Base-by-base conservation (phyloP, 2,329 filamentous ascomycete species). In the Aspergillus intermedius region DNA sequence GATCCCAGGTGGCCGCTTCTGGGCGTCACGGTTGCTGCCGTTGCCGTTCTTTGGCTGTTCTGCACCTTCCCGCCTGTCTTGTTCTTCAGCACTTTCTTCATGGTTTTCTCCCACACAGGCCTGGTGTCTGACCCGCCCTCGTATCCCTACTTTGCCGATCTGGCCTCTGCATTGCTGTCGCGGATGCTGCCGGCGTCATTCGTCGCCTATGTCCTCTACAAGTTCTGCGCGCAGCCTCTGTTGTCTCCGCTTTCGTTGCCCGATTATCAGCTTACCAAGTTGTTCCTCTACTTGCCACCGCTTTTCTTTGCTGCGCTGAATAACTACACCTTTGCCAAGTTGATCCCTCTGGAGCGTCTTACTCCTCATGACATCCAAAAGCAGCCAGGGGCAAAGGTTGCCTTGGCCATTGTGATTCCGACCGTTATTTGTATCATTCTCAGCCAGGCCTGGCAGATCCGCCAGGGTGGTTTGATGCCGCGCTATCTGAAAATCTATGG, bases 341-440 rank as follows among this genome's bases (percentile, higher is more conserved):
- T 88, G 70, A 96, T 98, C 52, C 93, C 93, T 0, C 93, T 98
- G 56, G 83, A 90, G 67, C 85, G 93, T 2, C 77, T 98, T n/a
- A 97, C 88, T 7, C 83, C 85, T 0, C 89, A 94, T 64, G 93
- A 98, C 63, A 81, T 98, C 40, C 74, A 86, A 43, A 85, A 90
- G 58, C 90, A 98, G 63, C 91, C 93, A 0, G 93, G 93, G 6
- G 93, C 91, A 0, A 84, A 88, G 48, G 79, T 87, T 1, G 91
- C 93, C 0, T 73, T 98, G 44, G 81, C 87, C 41, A 78, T 88
- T 49, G 86, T 98, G 52, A 75, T 96, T 34, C 74, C 88, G 5
- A 66, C 84, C 2, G 77, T 98, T 4, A 69, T 84, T 48, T 68
- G 71, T 52, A 84, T 95, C 52, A 78, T 86, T 7, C 71, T 85